Percentiles rank a stretch among this genome's conserved stretches.
Conservation (phyloP, 2,329 filamentous ascomycete genomes). For the Sporothrix mexicana region DNA sequence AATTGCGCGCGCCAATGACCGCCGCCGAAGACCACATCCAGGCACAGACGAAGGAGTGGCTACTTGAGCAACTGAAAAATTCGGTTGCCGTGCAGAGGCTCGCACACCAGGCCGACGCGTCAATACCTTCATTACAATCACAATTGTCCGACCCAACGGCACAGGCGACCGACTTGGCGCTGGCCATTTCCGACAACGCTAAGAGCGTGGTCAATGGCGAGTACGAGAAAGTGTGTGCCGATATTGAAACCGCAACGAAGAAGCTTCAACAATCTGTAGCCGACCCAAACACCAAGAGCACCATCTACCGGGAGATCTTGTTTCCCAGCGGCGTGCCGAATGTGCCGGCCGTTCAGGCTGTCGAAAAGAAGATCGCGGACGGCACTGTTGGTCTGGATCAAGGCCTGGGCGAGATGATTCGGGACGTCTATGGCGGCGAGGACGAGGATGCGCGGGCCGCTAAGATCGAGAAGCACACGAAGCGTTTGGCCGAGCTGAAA, state of each 20-base stretch:
- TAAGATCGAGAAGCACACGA: constrained; percentile 41
- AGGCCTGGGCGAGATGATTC: constrained; percentile 33
- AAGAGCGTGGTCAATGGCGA: not conserved
- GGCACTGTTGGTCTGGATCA: constrained; percentile 34
- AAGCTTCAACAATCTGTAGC: constrained; percentile 32
- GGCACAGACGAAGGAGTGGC: constrained; percentile 61
- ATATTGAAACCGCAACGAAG: constrained; percentile 34
- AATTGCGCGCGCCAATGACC: constrained; percentile 51
- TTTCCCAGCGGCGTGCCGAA: constrained; percentile 31
- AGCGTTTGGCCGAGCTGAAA: constrained; percentile 59
- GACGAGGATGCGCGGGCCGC: constrained; percentile 37
- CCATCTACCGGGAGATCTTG: constrained; percentile 37
- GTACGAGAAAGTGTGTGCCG: constrained; percentile 11
- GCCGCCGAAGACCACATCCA: constrained; percentile 57
- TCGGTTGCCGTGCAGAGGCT: constrained; percentile 39
- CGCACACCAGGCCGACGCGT: constrained; percentile 20
- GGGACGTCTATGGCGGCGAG: constrained; percentile 22
- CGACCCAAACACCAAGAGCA: constrained; percentile 33
- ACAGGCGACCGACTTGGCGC: constrained; percentile 33
- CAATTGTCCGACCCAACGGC: constrained; percentile 33
- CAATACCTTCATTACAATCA: no score
- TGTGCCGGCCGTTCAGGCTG: constrained; percentile 25
- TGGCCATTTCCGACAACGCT: not conserved
- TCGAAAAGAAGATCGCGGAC: constrained; percentile 31
- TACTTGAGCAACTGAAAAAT: constrained; percentile 38